Evolutionary conservation across 1,139 yeast species (phyloP).

Genomic region (Candida neerlandica): DNA sequence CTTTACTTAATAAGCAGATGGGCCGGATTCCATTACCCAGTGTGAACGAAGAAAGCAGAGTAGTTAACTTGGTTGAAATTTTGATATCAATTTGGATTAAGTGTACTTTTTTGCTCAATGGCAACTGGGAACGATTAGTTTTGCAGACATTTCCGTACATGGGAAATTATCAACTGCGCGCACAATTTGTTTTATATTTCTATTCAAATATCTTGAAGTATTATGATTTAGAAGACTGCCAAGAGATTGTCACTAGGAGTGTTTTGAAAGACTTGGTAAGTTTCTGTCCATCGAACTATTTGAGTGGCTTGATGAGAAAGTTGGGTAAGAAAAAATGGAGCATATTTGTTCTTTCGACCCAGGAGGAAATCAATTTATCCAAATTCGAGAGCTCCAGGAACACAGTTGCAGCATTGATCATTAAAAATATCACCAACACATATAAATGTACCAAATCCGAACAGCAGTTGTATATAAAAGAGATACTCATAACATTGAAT

Average conservation of each 20-base stretch:
- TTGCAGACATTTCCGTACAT: conserved; percentile 44
- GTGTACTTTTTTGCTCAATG: conserved; percentile 20
- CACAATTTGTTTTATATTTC: conserved; percentile 32
- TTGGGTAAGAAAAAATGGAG: conserved; percentile 23
- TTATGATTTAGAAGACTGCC: conserved; percentile 24
- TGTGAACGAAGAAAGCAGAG: conserved; percentile 24
- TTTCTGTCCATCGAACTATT: conserved; percentile 29
- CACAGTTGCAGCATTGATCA: conserved; percentile 23
- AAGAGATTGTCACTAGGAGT: conserved; percentile 25
- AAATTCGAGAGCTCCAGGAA: conserved; percentile 25
- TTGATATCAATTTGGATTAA: conserved; percentile 34
- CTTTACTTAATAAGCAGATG: conserved; percentile 30
- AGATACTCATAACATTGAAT: conserved; percentile 28
- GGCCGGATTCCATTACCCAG: conserved; percentile 38
- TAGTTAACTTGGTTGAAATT: conserved; percentile 28
- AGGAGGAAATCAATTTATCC: conserved; percentile 22
- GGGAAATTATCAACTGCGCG: conserved; percentile 44
- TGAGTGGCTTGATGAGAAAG: conserved; percentile 24
- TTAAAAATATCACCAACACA: conserved; percentile 22
- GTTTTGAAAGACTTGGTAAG: conserved; percentile 29
- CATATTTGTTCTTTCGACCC: conserved; percentile 21
- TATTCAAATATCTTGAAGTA: conserved; percentile 30
- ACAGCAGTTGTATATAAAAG: conserved; percentile 20
- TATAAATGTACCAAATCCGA: conserved; percentile 2
- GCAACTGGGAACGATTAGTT: conserved; percentile 41